Evolutionary conservation across 805 yeast species (phyloP).

Genomic region (Saccharomycopsis sp.): DNA sequence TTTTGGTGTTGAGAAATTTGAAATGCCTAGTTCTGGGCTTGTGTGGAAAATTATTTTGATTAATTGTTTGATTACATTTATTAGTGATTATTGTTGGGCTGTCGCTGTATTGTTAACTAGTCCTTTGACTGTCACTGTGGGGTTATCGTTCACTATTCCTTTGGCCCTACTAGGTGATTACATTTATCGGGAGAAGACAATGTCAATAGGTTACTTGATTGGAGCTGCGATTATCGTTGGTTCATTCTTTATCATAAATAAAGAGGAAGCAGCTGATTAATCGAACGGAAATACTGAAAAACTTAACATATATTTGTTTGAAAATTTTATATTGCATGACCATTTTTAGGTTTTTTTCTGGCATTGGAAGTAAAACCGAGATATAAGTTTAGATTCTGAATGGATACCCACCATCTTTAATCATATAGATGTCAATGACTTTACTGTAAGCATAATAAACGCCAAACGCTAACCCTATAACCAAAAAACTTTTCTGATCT

Average conservation of each 20-base stretch:
- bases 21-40: constrained; percentile 43
- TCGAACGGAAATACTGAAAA: too few relatives aligned
- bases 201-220: constrained; percentile 55
- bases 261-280: constrained; percentile 69
- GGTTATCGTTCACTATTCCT: constrained; percentile 88
- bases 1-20: constrained; percentile 62
- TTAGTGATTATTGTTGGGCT: constrained; percentile 94
- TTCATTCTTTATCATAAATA: constrained; percentile 80
- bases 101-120: constrained; percentile 88
- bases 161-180: constrained; percentile 90
- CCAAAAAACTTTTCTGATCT: constrained; percentile 3
- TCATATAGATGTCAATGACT: constrained; percentile 37
- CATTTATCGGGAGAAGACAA: constrained; percentile 54
- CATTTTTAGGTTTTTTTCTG: too few relatives aligned
- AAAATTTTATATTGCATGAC: too few relatives aligned
- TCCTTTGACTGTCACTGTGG: constrained; percentile 93
- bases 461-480: constrained; percentile 27
- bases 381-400: too few relatives aligned
- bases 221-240: constrained; percentile 79
- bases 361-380: too few relatives aligned
- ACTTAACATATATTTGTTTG: too few relatives aligned
- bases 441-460: constrained; percentile 34
- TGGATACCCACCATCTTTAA: constrained; percentile 46
- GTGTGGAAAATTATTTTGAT: constrained; percentile 43
- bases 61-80: constrained; percentile 72